Base-by-base conservation (phyloP, 352 stramenopile genomes). In the Elongisporangium anandrum region DNA sequence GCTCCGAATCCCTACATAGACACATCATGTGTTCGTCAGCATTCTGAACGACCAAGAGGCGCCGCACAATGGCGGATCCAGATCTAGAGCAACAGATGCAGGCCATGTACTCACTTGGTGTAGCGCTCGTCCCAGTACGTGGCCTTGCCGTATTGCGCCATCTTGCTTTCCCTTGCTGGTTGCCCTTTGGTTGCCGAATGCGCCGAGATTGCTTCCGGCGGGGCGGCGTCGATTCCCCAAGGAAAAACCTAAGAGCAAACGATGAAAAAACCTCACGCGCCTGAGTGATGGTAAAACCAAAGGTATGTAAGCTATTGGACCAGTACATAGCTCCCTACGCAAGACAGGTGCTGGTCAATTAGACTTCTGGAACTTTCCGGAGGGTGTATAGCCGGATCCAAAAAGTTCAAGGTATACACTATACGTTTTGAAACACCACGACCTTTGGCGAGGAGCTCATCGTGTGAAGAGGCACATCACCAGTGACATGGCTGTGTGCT, bases 121-220 rank as follows among this genome's bases (percentile, higher is more conserved):
- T 98, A 98, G 55, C 92, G 83, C 62, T 97, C 90, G 59, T 98
- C 92, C 92, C 92, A 98, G 77, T 98, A 98, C 20, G 72, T 91
- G 15, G 89, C 88, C 68, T 97, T 97, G 70, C 91, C 91, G 77
- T 96, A 96, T 63, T 96, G 88, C 72, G 88, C 88, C 88, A 97
- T 95, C 4, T 5, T 41, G 29, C 29, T 41, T 8, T 41, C 29
- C 29, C 29, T 41, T 41, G 29, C 29, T 41, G 29, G 29, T 41
- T 41, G 29, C 29, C 29, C 29, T 41, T 41, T 41, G 29, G 29
- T 41, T 41, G 29, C 29, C 29, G 29, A 41, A 41, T 41, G 29
- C 29, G 29, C 29, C 29, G 13, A 41, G 29, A 41, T 41, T 41
- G 29, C 29, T 41, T 41, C 29, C 29, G 24, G 29, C 29, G 29